phyloP scores from a whole-genome alignment of 495 filamentous ascomycete species.

The Daldinia bambusicola region DNA sequence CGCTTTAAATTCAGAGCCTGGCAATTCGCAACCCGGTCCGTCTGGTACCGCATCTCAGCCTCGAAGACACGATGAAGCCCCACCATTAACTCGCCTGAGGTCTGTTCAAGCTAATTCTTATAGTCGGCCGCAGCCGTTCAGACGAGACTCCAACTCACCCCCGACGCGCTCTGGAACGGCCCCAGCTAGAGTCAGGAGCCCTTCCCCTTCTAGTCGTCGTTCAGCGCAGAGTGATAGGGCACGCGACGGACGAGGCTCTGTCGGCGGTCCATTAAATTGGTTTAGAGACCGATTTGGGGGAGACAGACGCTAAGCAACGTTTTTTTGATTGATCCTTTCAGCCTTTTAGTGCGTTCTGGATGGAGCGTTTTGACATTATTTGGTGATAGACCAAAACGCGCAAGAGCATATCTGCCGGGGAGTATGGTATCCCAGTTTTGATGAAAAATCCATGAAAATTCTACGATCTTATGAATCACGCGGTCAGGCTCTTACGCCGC shows the following conservation, averaged over 20 bases:
- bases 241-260: conserved; percentile 39
- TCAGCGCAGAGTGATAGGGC: conserved; percentile 41
- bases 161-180: conserved; percentile 28
- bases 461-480: conserved; percentile 24
- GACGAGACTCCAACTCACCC: conserved; percentile 36
- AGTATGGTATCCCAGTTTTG: neutral
- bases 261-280: conserved; percentile 51
- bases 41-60: conserved; percentile 23
- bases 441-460: neutral
- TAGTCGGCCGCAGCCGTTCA: conserved; percentile 15
- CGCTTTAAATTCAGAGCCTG: conserved; percentile 22
- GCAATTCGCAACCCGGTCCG: neutral
- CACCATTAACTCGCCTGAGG: conserved; percentile 29
- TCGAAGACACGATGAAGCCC: conserved; percentile 16
- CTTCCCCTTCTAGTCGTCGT: conserved; percentile 41
- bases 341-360: neutral
- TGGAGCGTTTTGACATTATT: neutral
- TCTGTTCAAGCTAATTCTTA: conserved; percentile 24
- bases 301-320: conserved; percentile 36
- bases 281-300: conserved; percentile 52
- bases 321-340: neutral
- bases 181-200: conserved; percentile 40
- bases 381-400: conserved; percentile 2
- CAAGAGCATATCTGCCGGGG: conserved; percentile 2
- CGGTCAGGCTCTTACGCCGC: conserved; percentile 24